Evolutionary conservation across 495 filamentous ascomycete genomes (phyloP), one percentile per base, ranked within the genome.

Genomic region (Aspergillus carlsbadensis): DNA sequence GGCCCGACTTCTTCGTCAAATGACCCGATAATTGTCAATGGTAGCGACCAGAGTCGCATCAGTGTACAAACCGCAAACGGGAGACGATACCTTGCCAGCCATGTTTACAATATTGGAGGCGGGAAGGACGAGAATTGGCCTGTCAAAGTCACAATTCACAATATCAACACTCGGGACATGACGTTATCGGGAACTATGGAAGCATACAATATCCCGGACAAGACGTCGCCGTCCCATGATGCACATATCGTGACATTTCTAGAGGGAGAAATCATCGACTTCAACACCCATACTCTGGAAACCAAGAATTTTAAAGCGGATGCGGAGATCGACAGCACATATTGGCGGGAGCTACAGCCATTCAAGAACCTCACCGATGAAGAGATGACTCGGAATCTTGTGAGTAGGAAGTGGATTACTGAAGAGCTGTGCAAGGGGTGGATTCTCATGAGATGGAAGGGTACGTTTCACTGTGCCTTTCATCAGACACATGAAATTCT

Each of bases 371-470:
- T 85, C 41, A 70, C 70, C 3, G 83, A 86, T 64, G 77, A 83
- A 5, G 77, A 85, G 48, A 77, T 88, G 50, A 79, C 80, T 10
- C 77, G 73, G 60, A 79, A 75, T 18, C 73, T 90, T 14, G 69
- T 88, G 45, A 86, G 81, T 60, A 79, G 69, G 58, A 72, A 74
- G 44, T 84, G 81, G 78, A 66, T 85, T 24, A 75, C 73, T 24
- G 72, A 77, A 40, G 68, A 79, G 62, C 57, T 87, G 58, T 74
- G 66, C 37, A 71, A 78, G 59, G 74, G 84, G 14, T 90, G 84
- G 83, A 80, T 91, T 42, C 70, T 91, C 58, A 90, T 91, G 87
- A 75, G 87, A 54, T 90, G 87, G 87, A 91, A 91, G 71, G 87
- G 83, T 84, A 60, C 56, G 77, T 69, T 55, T 7, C 31, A 54